phyloP scores from a whole-genome alignment of 306 rosid genomes.

The Astragalus glycyphyllos region DNA sequence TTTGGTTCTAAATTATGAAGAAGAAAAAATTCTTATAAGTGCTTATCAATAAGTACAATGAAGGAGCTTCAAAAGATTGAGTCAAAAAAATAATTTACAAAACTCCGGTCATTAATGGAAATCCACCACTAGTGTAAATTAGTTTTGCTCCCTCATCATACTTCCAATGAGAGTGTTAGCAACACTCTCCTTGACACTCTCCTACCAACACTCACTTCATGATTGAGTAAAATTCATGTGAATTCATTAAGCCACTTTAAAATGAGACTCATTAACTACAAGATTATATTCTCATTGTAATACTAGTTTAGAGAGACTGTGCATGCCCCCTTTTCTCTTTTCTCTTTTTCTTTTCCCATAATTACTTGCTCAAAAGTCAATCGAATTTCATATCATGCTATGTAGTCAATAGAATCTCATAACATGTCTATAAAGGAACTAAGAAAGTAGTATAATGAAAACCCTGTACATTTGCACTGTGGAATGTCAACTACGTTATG shows the following conservation, averaged over 20 bases:
- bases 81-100: not conserved
- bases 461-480: constrained; percentile 70
- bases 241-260: too few relatives aligned
- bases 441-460: not conserved
- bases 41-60: not conserved
- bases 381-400: not conserved
- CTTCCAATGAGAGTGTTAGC: too few relatives aligned
- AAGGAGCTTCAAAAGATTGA: not conserved
- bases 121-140: too few relatives aligned
- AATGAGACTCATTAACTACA: too few relatives aligned
- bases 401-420: not conserved
- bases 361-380: not conserved
- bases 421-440: not conserved
- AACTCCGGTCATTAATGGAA: not conserved
- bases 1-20: not conserved
- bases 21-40: not conserved
- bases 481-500: constrained; percentile 90
- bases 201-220: too few relatives aligned
- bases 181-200: too few relatives aligned
- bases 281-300: too few relatives aligned
- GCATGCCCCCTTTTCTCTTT: too few relatives aligned
- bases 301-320: too few relatives aligned
- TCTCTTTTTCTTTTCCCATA: not conserved
- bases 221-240: too few relatives aligned
- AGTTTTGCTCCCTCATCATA: too few relatives aligned